Conservation (phyloP, 192 early-diverging fungal genomes). For the Endogone sp. region DNA sequence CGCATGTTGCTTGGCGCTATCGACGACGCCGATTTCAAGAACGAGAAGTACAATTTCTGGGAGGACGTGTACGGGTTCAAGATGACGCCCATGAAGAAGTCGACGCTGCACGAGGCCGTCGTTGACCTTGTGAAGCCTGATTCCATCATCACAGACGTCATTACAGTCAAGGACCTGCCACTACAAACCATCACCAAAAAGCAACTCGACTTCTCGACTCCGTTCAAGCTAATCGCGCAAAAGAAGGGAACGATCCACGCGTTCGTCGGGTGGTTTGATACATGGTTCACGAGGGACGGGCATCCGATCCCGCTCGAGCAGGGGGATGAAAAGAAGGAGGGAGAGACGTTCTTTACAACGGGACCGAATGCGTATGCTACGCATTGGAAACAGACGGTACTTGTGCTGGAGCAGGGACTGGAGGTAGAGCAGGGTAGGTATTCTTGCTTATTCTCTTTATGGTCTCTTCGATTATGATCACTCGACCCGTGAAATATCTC, state of each 20-base stretch:
- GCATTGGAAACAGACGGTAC: constrained; percentile 98
- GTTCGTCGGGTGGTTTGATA: constrained; percentile 93
- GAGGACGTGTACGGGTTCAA: constrained; percentile 94
- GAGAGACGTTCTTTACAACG: constrained; percentile 39
- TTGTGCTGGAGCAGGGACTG: constrained; percentile 65
- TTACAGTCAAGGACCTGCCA: constrained; percentile 68
- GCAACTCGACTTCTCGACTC: constrained; percentile 68
- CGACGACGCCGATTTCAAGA: constrained; percentile 73
- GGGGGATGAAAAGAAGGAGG: constrained; percentile 4
- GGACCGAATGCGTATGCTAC: constrained; percentile 74
- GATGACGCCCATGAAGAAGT: constrained; percentile 82
- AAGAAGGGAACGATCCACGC: constrained; percentile 67
- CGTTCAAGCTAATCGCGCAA: constrained; percentile 63
- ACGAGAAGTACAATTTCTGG: constrained; percentile 73
- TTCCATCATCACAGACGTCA: constrained; percentile 63
- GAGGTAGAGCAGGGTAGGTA: constrained; percentile 43
- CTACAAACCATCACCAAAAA: constrained; percentile 62
- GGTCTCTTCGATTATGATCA: no score
- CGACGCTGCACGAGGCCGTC: constrained; percentile 69
- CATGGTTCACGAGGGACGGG: constrained; percentile 67
- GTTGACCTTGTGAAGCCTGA: constrained; percentile 75
- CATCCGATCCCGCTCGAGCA: constrained; percentile 47
- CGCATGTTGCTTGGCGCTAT: constrained; percentile 68
- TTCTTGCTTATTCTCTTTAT: constrained; percentile 11
- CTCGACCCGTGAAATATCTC: no score